phyloP scores from a whole-genome alignment of 306 rosid genomes.

The Ochetophila trinervis region DNA sequence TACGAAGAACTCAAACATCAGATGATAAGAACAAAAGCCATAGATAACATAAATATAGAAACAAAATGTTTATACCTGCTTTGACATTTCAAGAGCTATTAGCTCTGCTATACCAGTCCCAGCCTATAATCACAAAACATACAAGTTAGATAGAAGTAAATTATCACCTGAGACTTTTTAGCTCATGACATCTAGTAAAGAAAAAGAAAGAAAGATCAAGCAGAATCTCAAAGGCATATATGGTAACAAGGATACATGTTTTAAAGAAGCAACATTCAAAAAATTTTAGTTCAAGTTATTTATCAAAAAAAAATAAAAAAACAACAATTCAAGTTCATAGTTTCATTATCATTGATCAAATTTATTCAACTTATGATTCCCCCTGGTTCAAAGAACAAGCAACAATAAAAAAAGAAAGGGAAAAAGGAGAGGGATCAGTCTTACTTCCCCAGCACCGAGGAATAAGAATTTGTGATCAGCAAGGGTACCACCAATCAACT shows the following conservation, averaged over 20 bases:
- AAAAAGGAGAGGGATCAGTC: conserved; percentile 12
- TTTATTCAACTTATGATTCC: too few relatives aligned
- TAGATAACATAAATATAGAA: neutral
- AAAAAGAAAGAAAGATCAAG: neutral
- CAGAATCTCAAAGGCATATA: too few relatives aligned
- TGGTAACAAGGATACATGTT: too few relatives aligned
- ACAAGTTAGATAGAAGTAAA: conserved; percentile 13
- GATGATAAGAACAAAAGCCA: conserved; percentile 3
- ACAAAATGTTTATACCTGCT: conserved; percentile 41
- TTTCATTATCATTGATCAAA: too few relatives aligned
- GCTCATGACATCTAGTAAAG: neutral
- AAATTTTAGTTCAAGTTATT: too few relatives aligned
- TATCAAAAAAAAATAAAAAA: too few relatives aligned
- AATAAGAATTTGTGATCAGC: conserved; percentile 80
- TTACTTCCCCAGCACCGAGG: conserved; percentile 97
- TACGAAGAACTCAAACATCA: conserved; percentile 1
- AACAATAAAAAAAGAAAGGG: neutral
- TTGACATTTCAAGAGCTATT: conserved; percentile 85
- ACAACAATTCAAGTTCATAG: too few relatives aligned
- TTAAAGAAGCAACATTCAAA: too few relatives aligned
- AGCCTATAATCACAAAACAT: conserved; percentile 51
- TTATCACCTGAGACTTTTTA: neutral
- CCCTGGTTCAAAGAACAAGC: neutral
- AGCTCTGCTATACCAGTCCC: conserved; percentile 96
- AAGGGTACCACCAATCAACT: conserved; percentile 68